phyloP scores from a whole-genome alignment of 805 yeast species.

The Crinitomyces ghanaensis region DNA sequence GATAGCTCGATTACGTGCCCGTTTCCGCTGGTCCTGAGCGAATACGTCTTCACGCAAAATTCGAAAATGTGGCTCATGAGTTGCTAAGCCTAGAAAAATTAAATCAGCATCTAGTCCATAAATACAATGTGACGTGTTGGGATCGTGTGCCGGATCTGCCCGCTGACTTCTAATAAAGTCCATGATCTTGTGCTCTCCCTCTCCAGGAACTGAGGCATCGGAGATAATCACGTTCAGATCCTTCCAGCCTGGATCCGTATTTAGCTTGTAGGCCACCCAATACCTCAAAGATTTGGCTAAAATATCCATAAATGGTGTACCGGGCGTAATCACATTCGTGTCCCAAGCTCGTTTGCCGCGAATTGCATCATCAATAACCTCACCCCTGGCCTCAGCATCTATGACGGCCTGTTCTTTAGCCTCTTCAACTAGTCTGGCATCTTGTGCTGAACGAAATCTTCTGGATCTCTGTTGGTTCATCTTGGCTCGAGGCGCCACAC shows the following conservation, averaged over 20 bases:
- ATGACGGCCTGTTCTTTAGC: slow-evolving; percentile 51
- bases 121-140: slow-evolving; percentile 91
- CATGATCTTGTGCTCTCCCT: slow-evolving; percentile 98
- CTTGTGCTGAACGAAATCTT: slow-evolving; percentile 87
- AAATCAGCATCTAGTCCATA: slow-evolving; percentile 97
- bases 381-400: slow-evolving; percentile 55
- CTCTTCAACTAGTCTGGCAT: slow-evolving; percentile 72
- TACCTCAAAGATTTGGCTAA: slow-evolving; percentile 73
- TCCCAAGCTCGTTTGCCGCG: slow-evolving; percentile 76
- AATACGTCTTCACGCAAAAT: slow-evolving; percentile 94
- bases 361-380: slow-evolving; percentile 62
- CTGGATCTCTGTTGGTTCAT: slow-evolving; percentile 97
- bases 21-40: slow-evolving; percentile 47
- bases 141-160: slow-evolving; percentile 73
- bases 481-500: slow-evolving; percentile 97
- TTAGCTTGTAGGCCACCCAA: slow-evolving; percentile 84
- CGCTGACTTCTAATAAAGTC: slow-evolving; percentile 86
- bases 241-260: slow-evolving; percentile 90
- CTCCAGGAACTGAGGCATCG: slow-evolving; percentile 97
- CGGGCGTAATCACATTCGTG: slow-evolving; percentile 94
- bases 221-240: slow-evolving; percentile 79
- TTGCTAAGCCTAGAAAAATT: slow-evolving; percentile 89
- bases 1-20: slow-evolving; percentile 32
- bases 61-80: slow-evolving; percentile 95
- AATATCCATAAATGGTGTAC: slow-evolving; percentile 94